Evolutionary conservation across 305 asterid species (phyloP).

Genomic region (Rubia balearica): DNA sequence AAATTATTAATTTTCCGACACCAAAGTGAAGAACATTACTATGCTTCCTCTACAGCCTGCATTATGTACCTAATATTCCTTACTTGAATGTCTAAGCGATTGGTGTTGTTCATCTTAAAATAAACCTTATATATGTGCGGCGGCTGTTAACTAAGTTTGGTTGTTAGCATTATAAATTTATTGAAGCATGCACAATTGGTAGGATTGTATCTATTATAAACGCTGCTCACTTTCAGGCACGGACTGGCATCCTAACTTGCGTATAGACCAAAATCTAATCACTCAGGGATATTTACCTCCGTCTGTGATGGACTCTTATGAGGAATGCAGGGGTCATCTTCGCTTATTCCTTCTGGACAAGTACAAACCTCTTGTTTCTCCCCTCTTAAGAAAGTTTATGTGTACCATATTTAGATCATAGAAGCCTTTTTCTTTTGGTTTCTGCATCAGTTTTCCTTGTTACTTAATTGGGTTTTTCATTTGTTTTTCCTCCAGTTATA

Average conservation of each 20-base stretch:
- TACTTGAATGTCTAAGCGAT: background rate
- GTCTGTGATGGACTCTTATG: slow-evolving; percentile 87
- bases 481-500: too few relatives aligned
- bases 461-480: too few relatives aligned
- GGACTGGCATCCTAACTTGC: slow-evolving; percentile 77
- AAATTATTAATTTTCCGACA: background rate
- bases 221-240: slow-evolving; percentile 42
- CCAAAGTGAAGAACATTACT: background rate
- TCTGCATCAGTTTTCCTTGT: too few relatives aligned
- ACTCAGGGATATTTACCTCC: slow-evolving; percentile 78
- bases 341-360: slow-evolving; percentile 94
- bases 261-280: slow-evolving; percentile 49
- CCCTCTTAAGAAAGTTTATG: background rate
- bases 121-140: background rate
- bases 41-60: background rate
- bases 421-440: background rate
- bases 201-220: background rate
- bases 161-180: background rate
- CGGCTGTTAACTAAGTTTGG: slow-evolving; percentile 3
- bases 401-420: background rate
- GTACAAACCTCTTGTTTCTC: slow-evolving; percentile 34
- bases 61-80: background rate
- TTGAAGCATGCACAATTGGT: background rate
- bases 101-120: background rate
- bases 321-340: slow-evolving; percentile 95